phyloP scores from a whole-genome alignment of 257 asterid species.

The Catharanthus roseus region DNA sequence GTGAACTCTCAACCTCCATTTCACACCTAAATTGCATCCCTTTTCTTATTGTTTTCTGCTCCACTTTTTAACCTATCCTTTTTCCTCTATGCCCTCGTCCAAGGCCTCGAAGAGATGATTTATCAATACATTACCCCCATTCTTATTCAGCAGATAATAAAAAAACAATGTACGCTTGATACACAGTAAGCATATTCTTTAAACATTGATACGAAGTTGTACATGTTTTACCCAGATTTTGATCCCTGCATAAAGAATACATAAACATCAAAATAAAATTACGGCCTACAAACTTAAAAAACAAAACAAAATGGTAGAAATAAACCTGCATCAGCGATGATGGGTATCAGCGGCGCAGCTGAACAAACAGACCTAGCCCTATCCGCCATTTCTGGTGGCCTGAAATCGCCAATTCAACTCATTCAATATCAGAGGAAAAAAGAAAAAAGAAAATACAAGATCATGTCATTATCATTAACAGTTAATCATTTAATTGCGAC shows the following conservation, averaged over 20 bases:
- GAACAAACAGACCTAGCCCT: constrained; percentile 15
- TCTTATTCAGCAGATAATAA: background rate
- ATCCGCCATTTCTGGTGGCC: constrained; percentile 21
- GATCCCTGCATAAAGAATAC: background rate
- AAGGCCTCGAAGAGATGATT: background rate
- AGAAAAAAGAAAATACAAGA: no score
- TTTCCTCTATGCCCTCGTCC: background rate
- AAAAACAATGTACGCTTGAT: background rate
- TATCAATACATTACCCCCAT: background rate
- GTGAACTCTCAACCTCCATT: no score
- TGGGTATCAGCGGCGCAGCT: constrained; percentile 18
- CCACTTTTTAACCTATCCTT: no score
- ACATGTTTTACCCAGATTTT: background rate
- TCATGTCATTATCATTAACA: background rate
- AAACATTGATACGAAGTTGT: background rate
- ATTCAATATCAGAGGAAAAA: background rate
- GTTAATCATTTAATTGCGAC: background rate
- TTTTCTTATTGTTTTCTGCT: background rate
- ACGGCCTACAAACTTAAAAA: background rate
- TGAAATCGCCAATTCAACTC: background rate
- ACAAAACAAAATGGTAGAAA: background rate
- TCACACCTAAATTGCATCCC: no score
- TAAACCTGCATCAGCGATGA: constrained; percentile 21
- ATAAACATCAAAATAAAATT: background rate
- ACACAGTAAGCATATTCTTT: background rate